phyloP scores from a whole-genome alignment of 2,329 filamentous ascomycete genomes.

The Zymoseptoria passerinii region DNA sequence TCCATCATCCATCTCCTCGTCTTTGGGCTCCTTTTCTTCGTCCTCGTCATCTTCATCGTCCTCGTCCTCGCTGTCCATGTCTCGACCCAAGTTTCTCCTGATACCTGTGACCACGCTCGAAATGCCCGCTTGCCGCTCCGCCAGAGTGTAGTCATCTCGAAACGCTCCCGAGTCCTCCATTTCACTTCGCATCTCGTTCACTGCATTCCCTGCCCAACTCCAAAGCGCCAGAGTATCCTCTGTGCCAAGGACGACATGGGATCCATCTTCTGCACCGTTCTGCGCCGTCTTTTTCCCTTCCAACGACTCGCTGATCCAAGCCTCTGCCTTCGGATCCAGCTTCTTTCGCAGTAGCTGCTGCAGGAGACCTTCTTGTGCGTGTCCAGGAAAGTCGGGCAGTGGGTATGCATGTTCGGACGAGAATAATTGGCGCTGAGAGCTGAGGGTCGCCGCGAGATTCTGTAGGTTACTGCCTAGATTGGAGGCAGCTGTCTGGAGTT shows the following conservation, averaged over 20 bases:
- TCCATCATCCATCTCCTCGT: constrained; percentile 13
- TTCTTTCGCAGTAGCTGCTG: constrained; percentile 72
- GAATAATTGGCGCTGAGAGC: constrained; percentile 59
- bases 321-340: constrained; percentile 67
- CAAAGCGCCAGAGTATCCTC: constrained; percentile 52
- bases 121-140: constrained; percentile 58
- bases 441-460: constrained; percentile 57
- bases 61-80: constrained; percentile 40
- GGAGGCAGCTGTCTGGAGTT: constrained; percentile 23
- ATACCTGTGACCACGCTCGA: constrained; percentile 67
- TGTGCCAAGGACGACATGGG: constrained; percentile 37
- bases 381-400: constrained; percentile 59
- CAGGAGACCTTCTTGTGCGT: constrained; percentile 55
- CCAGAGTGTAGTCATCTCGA: constrained; percentile 61
- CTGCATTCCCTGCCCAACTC: constrained; percentile 46
- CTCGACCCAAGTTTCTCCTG: constrained; percentile 49
- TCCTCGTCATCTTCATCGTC: constrained; percentile 27
- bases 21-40: constrained; percentile 14
- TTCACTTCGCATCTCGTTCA: constrained; percentile 32
- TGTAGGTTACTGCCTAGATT: constrained; percentile 51
- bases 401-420: constrained; percentile 65
- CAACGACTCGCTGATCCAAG: constrained; percentile 52
- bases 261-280: constrained; percentile 40
- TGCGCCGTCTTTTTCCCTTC: constrained; percentile 6
- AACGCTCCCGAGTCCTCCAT: constrained; percentile 34